Percentiles rank a stretch among this genome's conserved stretches.
These are phyloP conservation scores for Leishmania major DNA, from an alignment of 208 protist genomes.

Conservation along the genomic window DNA sequence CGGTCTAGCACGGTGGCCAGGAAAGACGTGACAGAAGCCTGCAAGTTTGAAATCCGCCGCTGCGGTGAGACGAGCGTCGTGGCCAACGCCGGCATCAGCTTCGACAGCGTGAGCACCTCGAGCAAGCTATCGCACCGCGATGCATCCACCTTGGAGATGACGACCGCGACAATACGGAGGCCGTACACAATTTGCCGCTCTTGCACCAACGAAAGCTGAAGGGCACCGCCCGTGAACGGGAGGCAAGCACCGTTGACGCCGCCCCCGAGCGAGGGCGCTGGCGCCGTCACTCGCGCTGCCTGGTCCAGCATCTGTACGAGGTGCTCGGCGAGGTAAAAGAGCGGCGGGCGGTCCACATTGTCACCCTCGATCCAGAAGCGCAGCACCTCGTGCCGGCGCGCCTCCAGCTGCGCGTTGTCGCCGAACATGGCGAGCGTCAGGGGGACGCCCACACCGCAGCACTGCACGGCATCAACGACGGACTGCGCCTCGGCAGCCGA, in stretches of 20 bases:
- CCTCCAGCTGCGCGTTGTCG: constrained; percentile 19
- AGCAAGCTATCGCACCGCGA: constrained; percentile 26
- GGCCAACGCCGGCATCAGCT: constrained; percentile 29
- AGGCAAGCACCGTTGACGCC: background rate
- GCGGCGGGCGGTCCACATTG: constrained; percentile 33
- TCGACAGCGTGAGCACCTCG: constrained; percentile 31
- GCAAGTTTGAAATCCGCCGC: constrained; percentile 51
- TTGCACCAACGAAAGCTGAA: constrained; percentile 20
- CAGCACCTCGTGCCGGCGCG: constrained; percentile 48
- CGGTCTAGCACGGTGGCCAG: constrained; percentile 38
- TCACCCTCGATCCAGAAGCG: constrained; percentile 61
- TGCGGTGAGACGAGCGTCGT: constrained; percentile 15
- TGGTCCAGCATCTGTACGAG: constrained; percentile 31
- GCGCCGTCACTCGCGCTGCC: background rate
- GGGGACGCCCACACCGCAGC: constrained; percentile 25
- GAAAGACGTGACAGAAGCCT: constrained; percentile 56
- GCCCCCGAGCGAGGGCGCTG: background rate
- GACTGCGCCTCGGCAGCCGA: constrained; percentile 44
- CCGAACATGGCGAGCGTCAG: constrained; percentile 35
- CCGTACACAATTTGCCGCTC: constrained; percentile 52
- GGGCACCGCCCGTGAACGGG: background rate
- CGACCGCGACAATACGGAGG: constrained; percentile 35
- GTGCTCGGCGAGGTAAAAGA: constrained; percentile 34
- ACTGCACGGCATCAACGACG: constrained; percentile 41
- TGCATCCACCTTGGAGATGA: constrained; percentile 38